Evolutionary conservation across 2,329 filamentous ascomycete species (phyloP).

Genomic region (Diaporthe humulicola): DNA sequence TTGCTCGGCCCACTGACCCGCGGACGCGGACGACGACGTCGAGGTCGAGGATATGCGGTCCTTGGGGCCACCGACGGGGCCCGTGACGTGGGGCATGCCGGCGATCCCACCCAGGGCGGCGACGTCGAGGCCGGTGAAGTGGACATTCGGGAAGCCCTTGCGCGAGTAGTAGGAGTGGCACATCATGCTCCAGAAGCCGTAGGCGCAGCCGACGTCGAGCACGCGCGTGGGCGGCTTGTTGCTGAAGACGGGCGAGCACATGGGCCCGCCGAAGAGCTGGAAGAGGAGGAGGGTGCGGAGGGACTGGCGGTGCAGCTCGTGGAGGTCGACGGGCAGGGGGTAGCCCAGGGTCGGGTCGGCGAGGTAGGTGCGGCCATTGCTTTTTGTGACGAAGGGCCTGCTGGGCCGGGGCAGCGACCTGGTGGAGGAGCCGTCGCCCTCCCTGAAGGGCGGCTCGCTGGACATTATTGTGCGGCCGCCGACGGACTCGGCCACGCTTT

Average conservation of each 20-base stretch:
- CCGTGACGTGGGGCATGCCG: slow-evolving; percentile 25
- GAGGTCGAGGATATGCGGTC: slow-evolving; percentile 37
- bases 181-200: slow-evolving; percentile 90
- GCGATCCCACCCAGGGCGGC: slow-evolving; percentile 64
- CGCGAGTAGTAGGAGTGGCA: slow-evolving; percentile 84
- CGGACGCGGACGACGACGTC: slow-evolving; percentile 25
- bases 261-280: slow-evolving; percentile 83
- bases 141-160: slow-evolving; percentile 76
- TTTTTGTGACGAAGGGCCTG: slow-evolving; percentile 74
- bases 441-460: slow-evolving; percentile 59
- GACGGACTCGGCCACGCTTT: slow-evolving; percentile 57
- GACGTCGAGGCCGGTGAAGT: slow-evolving; percentile 87
- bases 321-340: slow-evolving; percentile 88
- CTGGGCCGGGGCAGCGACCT: slow-evolving; percentile 47
- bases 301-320: slow-evolving; percentile 89
- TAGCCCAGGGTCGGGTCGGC: slow-evolving; percentile 80
- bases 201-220: slow-evolving; percentile 89
- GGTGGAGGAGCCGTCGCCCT: slow-evolving; percentile 54
- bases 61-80: not conserved
- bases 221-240: slow-evolving; percentile 80
- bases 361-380: slow-evolving; percentile 85
- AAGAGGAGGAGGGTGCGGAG: slow-evolving; percentile 85
- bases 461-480: slow-evolving; percentile 62
- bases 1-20: slow-evolving; percentile 39
- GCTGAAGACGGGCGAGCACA: slow-evolving; percentile 78